Evolutionary conservation across 2,329 filamentous ascomycete species (phyloP).

Genomic region (Venturiaceae sp.): DNA sequence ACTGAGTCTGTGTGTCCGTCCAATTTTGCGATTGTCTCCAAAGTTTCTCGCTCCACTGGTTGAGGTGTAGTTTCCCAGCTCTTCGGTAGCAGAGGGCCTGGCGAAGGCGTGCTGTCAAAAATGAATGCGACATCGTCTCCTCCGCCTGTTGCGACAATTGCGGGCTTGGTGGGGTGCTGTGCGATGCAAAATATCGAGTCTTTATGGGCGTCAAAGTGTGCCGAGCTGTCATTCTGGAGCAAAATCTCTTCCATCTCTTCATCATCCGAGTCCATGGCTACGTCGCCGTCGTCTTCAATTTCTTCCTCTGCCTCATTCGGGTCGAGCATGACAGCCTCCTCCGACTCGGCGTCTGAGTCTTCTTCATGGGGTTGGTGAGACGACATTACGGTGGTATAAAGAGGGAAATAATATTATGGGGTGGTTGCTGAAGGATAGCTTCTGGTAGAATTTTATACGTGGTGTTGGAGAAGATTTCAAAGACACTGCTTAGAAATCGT

Average conservation of each 20-base stretch:
- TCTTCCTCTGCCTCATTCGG: conserved; percentile 72
- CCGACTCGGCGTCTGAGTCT: conserved; percentile 29
- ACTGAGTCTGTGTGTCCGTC: conserved; percentile 91
- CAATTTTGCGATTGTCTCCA: conserved; percentile 61
- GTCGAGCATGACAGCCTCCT: conserved; percentile 64
- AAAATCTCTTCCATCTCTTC: conserved; percentile 54
- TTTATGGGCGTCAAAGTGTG: conserved; percentile 83
- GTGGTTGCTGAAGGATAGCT: neutral
- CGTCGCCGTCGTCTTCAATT: conserved; percentile 58
- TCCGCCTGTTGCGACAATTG: conserved; percentile 80
- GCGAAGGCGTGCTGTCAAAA: conserved; percentile 60
- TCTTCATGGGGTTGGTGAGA: conserved; percentile 12
- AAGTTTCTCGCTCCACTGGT: conserved; percentile 42
- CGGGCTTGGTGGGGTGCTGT: conserved; percentile 71
- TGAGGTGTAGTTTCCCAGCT: conserved; percentile 63
- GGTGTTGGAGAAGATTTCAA: neutral
- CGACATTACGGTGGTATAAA: conserved; percentile 10
- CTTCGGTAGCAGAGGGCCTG: conserved; percentile 60
- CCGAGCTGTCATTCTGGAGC: conserved; percentile 84
- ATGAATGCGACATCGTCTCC: conserved; percentile 81
- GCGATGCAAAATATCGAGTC: conserved; percentile 94
- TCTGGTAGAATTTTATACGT: neutral
- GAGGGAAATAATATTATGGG: neutral
- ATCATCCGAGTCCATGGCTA: conserved; percentile 70
- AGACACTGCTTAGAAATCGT: conserved; percentile 2